Evolutionary conservation across 768 basidiomycete species (phyloP), one percentile per base, ranked within the genome.

Genomic region (Mycena pura): DNA sequence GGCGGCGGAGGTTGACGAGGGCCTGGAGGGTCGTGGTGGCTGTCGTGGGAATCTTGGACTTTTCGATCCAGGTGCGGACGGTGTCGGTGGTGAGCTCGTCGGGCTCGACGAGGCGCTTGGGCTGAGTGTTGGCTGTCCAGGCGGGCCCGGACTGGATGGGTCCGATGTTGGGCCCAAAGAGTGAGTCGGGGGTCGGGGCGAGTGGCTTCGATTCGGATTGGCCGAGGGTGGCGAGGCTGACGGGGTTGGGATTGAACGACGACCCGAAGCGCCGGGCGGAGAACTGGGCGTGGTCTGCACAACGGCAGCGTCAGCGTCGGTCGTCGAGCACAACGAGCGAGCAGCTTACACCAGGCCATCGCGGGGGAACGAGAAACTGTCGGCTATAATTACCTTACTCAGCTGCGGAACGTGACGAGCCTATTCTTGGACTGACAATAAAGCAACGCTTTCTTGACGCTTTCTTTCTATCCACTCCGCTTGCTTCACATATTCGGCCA

Each of bases 1-100:
- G 95, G 5, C 95, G 86, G 72, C 96, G 96, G 67, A 97, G 86
- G 71, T 97, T 98, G 64, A 97, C 95, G 31, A 96, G 83, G 0
- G 95, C 95, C 76, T 97, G 95, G 0, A 98, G 81, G 2, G 95
- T 96, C 0, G 95, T 98, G 0, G 95, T 96, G 0, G 95, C 87
- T 17, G 27, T 57, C 49, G 55, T 57, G 28, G 11, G 50, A 17
- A 38, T 86, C 79, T 93, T 95, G 76, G 86, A 89, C 80, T 89
- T 94, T 60, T 88, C 87, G 17, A 96, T 85, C 95, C 95, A 98
- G 10, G 75, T 74, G 69, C 84, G 88, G 64, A 98, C 89, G 41
- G 91, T 81, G 29, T 96, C 92, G 0, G 90, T 87, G 0, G 93
- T 92, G 40, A 97, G 82, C 67, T 87, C 86, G 68, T 93, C 91